phyloP scores from a whole-genome alignment of 169 alveolate species.

The Cryptosporidium viatorum region DNA sequence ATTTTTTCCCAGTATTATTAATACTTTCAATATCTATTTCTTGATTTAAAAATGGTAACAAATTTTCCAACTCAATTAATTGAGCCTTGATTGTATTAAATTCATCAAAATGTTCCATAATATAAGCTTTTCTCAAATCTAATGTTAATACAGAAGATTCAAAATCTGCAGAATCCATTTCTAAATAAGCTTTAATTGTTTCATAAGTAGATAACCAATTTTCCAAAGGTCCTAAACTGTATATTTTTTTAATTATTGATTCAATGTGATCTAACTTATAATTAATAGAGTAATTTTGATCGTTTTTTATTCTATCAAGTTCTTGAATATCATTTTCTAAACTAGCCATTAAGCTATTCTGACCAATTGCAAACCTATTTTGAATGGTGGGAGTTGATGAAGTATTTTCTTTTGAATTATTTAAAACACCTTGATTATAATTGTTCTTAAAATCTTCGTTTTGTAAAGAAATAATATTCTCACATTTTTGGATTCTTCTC shows the following conservation, averaged over 20 bases:
- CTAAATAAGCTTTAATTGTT: slow-evolving; percentile 59
- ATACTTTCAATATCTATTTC: slow-evolving; percentile 46
- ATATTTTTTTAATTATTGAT: slow-evolving; percentile 39
- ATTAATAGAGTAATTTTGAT: slow-evolving; percentile 12
- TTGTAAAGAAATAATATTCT: background rate
- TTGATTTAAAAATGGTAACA: slow-evolving; percentile 49
- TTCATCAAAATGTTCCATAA: slow-evolving; percentile 58
- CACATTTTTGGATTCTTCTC: slow-evolving; percentile 54
- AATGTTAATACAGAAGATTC: slow-evolving; percentile 60
- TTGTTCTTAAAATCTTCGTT: background rate
- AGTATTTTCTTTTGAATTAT: background rate
- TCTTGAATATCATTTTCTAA: slow-evolving; percentile 49
- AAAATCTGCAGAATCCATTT: slow-evolving; percentile 71
- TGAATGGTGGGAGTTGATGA: background rate
- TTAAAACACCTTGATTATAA: background rate
- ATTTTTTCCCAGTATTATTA: slow-evolving; percentile 2
- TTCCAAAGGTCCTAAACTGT: slow-evolving; percentile 66
- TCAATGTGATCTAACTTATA: slow-evolving; percentile 64
- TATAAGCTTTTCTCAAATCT: slow-evolving; percentile 67
- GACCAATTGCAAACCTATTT: slow-evolving; percentile 47
- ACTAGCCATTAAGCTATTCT: slow-evolving; percentile 42
- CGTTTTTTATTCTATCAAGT: slow-evolving; percentile 13
- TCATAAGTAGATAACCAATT: slow-evolving; percentile 54
- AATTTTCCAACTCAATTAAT: slow-evolving; percentile 21
- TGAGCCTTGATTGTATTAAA: slow-evolving; percentile 25